Percentiles rank a stretch among this genome's conserved stretches.
Conservation (phyloP, 768 basidiomycete species). For the Mrakia hoshinonis region DNA sequence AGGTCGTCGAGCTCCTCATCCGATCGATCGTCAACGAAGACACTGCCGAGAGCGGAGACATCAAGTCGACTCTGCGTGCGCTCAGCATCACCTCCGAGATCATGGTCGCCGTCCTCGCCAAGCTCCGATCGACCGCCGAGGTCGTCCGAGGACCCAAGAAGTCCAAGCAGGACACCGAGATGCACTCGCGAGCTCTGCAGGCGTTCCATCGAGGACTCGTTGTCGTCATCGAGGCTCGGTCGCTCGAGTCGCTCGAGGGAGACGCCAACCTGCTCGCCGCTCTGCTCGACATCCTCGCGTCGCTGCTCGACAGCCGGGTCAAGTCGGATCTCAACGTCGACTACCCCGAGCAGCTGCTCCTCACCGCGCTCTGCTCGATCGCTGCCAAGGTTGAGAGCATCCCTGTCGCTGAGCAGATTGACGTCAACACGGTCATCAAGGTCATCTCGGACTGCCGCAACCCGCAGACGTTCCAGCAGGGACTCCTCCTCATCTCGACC, state of each 20-base stretch:
- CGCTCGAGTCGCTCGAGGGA: slow-evolving; percentile 55
- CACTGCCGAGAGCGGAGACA: slow-evolving; percentile 18
- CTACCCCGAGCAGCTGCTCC: slow-evolving; percentile 73
- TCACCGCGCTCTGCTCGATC: slow-evolving; percentile 55
- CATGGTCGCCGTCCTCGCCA: slow-evolving; percentile 17
- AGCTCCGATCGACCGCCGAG: slow-evolving; percentile 20
- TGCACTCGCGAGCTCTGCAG: slow-evolving; percentile 9
- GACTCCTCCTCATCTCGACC: slow-evolving; percentile 73
- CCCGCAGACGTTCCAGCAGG: slow-evolving; percentile 90
- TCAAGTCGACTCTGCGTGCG: slow-evolving; percentile 22
- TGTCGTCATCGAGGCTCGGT: slow-evolving; percentile 55
- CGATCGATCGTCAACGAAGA: slow-evolving; percentile 39
- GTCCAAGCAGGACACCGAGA: slow-evolving; percentile 43
- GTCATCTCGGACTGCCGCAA: slow-evolving; percentile 79
- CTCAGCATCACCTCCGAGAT: slow-evolving; percentile 18
- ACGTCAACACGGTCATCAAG: slow-evolving; percentile 78
- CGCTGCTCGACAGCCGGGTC: slow-evolving; percentile 50
- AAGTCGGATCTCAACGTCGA: slow-evolving; percentile 54
- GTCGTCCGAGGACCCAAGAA: slow-evolving; percentile 54
- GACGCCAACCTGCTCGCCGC: slow-evolving; percentile 62
- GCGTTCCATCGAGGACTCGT: slow-evolving; percentile 32
- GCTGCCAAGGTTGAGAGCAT: slow-evolving; percentile 41
- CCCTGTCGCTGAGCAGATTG: slow-evolving; percentile 44
- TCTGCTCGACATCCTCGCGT: slow-evolving; percentile 64
- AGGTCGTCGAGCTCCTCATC: slow-evolving; percentile 54